phyloP scores from a whole-genome alignment of 345 rosid species.

The Leavenworthia alabamica region DNA sequence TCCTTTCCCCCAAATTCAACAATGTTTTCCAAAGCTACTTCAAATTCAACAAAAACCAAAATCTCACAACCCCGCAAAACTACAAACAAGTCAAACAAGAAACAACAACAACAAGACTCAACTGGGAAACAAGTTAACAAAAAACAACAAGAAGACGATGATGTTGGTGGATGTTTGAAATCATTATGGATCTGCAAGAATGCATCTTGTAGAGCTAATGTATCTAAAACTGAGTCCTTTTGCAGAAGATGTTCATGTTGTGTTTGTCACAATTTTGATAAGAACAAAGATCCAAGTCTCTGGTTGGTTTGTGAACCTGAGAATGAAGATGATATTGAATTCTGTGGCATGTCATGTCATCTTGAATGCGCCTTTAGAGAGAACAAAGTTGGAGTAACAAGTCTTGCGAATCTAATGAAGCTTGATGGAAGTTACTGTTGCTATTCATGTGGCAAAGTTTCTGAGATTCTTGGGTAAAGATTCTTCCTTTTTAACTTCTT shows the following conservation, averaged over 20 bases:
- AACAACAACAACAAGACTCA: conserved; percentile 42
- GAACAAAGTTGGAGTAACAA: conserved; percentile 72
- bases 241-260: conserved; percentile 98
- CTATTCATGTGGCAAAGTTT: conserved; percentile 94
- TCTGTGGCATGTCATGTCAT: conserved; percentile 90
- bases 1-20: conserved; percentile 18
- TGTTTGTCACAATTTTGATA: conserved; percentile 84
- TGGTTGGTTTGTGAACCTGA: conserved; percentile 36
- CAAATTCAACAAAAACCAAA: conserved; percentile 57
- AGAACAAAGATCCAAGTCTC: conserved; percentile 46
- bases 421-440: conserved; percentile 61
- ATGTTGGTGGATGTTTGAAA: conserved; percentile 33
- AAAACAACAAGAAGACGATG: not conserved
- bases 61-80: conserved; percentile 47
- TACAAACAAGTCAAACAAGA: conserved; percentile 49
- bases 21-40: not conserved
- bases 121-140: conserved; percentile 13
- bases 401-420: conserved; percentile 20
- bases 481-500: not conserved
- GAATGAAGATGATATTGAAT: conserved; percentile 34
- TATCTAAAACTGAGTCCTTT: conserved; percentile 66
- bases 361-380: conserved; percentile 84
- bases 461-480: conserved; percentile 80
- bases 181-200: conserved; percentile 61
- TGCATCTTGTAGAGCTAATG: conserved; percentile 32